These are phyloP conservation scores for Fusarium succisae DNA, from an alignment of 2,329 filamentous ascomycete species.

Conservation along the genomic window DNA sequence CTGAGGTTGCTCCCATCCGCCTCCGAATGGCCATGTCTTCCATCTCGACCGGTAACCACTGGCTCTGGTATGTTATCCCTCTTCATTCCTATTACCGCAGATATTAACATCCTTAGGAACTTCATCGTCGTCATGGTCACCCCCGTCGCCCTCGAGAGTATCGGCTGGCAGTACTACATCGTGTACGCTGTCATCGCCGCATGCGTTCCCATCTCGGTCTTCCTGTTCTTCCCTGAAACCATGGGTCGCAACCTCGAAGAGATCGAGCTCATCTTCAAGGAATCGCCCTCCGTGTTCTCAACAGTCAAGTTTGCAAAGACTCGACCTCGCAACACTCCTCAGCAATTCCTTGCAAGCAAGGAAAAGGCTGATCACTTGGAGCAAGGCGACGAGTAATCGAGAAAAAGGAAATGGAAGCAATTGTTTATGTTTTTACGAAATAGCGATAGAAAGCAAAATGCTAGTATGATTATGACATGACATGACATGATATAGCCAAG, in stretches of 20 bases:
- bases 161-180: slow-evolving; percentile 59
- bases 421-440: background rate
- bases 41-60: slow-evolving; percentile 59
- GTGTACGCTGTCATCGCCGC: slow-evolving; percentile 58
- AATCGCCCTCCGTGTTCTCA: slow-evolving; percentile 24
- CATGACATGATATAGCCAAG: slow-evolving; percentile 5
- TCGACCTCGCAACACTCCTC: slow-evolving; percentile 22
- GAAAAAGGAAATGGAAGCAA: slow-evolving; percentile 5
- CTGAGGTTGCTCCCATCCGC: slow-evolving; percentile 61
- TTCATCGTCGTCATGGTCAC: slow-evolving; percentile 68
- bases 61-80: slow-evolving; percentile 38
- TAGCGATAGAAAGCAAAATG: slow-evolving; percentile 12
- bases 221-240: slow-evolving; percentile 49
- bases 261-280: slow-evolving; percentile 42
- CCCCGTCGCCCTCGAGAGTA: slow-evolving; percentile 69
- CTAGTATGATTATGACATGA: slow-evolving; percentile 27
- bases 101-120: slow-evolving; percentile 39
- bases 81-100: slow-evolving; percentile 13
- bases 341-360: slow-evolving; percentile 19
- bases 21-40: slow-evolving; percentile 57
- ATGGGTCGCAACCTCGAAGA: slow-evolving; percentile 45
- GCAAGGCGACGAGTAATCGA: background rate
- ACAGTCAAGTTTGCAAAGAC: slow-evolving; percentile 32
- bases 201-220: slow-evolving; percentile 54
- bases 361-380: slow-evolving; percentile 23